These are phyloP conservation scores for Hericium coralloides DNA, from an alignment of 768 basidiomycete genomes.

Conservation along the genomic window DNA sequence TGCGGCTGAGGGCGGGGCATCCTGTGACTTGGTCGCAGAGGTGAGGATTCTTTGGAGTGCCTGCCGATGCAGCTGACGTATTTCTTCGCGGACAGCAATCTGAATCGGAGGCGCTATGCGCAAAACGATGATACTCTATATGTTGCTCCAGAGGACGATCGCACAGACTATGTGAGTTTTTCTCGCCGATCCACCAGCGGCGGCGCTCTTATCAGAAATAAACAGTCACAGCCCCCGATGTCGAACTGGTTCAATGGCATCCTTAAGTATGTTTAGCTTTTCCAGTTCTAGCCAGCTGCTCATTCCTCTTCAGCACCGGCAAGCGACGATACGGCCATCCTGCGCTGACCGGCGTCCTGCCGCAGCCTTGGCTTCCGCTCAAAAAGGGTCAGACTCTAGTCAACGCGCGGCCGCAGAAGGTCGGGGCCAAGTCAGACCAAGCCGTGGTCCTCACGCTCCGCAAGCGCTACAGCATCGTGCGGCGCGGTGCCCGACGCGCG, in stretches of 20 bases:
- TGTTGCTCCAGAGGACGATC: constrained; percentile 88
- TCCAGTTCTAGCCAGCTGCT: background rate
- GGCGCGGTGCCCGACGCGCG: constrained; percentile 23
- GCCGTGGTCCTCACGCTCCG: constrained; percentile 79
- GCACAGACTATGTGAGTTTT: constrained; percentile 72
- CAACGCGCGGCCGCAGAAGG: constrained; percentile 39
- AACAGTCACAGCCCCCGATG: constrained; percentile 92
- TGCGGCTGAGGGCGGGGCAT: constrained; percentile 68
- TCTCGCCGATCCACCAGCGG: background rate
- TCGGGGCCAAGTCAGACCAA: constrained; percentile 32
- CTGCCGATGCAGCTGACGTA: too few relatives aligned
- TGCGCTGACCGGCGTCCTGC: constrained; percentile 86
- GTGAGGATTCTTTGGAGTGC: constrained; percentile 27
- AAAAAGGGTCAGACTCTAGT: constrained; percentile 74
- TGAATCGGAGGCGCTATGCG: constrained; percentile 83
- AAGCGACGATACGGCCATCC: constrained; percentile 93
- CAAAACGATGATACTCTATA: constrained; percentile 93
- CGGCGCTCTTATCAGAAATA: background rate
- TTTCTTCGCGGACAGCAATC: constrained; percentile 39
- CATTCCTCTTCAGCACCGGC: constrained; percentile 55
- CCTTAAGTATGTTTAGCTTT: constrained; percentile 52
- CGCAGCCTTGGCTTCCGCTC: constrained; percentile 89
- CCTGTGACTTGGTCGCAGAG: constrained; percentile 87
- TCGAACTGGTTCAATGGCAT: constrained; percentile 91
- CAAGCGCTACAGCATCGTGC: constrained; percentile 52